Base-by-base conservation (phyloP, 179 eudicot genomes). In the Drosera spatulata region DNA sequence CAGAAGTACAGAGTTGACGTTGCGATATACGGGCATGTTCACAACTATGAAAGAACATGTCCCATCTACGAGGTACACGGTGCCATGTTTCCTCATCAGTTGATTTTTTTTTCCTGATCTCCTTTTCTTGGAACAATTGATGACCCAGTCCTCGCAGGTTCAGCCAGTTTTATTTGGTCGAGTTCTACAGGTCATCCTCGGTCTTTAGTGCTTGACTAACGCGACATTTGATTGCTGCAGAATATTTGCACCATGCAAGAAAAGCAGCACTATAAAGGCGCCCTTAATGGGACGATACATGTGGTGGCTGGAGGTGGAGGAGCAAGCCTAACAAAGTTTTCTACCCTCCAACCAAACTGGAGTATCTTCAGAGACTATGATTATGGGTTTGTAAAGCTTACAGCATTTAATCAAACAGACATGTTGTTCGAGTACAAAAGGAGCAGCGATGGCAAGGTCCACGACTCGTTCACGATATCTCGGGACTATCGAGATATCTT, bases 271-370 rank as follows among this genome's bases (percentile, higher is more conserved):
- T 86, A 84, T 56, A 66, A 69, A 52, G 87, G 89, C 50, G 44
- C 75, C 41, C 75, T 84, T 71, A 74, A 81, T 13, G 95, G 87
- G 53, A 86, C 95, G 5, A 81, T 86, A 55, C 87, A 86, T 55
- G 82, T 86, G 13, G 87, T 77, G 47, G 89, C 79, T 1, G 95
- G 95, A 4, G 89, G 95, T 10, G 95, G 73, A 53, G 95, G 95
- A 13, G 85, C 89, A 3, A 73, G 78, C 66, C 82, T 86, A 38
- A 13, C 85, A 2, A 59, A 66, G 10, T 86, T 86, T 61, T 49
- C 85, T 0, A 62, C 63, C 49, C 39, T 74, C 10, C 66, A 73
- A 55, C 82, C 95, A 3, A 72, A 64, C 3, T 86, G 95, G 95
- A 83, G 89, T 61, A 41, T 86, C 4, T 79, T 67, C 74, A 70